A percentile compares a stretch with the other conserved stretches of the same genome.
Evolutionary conservation across 2,329 filamentous ascomycete genomes (phyloP).

Genomic region (Lasiodiplodia hormozganensis): DNA sequence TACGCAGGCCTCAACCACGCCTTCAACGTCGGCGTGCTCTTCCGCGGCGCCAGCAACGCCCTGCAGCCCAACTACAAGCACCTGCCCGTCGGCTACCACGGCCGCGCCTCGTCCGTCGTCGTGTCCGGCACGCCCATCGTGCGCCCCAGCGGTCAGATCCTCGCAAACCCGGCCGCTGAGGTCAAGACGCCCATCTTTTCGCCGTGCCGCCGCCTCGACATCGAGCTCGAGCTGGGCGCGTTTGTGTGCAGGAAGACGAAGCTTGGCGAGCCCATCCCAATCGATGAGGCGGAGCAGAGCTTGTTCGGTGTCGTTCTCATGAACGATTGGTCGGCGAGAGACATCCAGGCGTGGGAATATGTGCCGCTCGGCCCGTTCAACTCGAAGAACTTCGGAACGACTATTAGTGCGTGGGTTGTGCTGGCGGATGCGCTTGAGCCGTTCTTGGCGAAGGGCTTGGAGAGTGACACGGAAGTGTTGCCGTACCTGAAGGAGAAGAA

Average conservation of each 20-base stretch:
- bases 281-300: conserved; percentile 70
- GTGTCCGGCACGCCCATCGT: conserved; percentile 75
- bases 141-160: conserved; percentile 78
- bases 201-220: conserved; percentile 72
- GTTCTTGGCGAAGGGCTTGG: conserved; percentile 63
- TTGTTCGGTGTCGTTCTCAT: conserved; percentile 82
- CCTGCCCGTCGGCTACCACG: conserved; percentile 82
- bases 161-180: conserved; percentile 67
- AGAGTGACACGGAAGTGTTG: conserved; percentile 62
- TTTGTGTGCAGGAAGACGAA: conserved; percentile 72
- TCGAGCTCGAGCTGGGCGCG: conserved; percentile 81
- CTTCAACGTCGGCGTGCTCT: conserved; percentile 73
- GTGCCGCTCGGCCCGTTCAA: conserved; percentile 84
- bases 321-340: conserved; percentile 87
- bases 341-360: conserved; percentile 86
- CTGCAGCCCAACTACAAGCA: conserved; percentile 83
- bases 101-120: conserved; percentile 76
- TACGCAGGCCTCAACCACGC: conserved; percentile 83
- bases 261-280: conserved; percentile 68
- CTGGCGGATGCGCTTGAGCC: conserved; percentile 77
- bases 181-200: conserved; percentile 69
- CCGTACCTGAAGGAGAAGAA: conserved; percentile 70
- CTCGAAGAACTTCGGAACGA: conserved; percentile 82
- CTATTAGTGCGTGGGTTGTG: conserved; percentile 81
- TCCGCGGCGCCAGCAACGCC: conserved; percentile 74